Evolutionary conservation across 768 basidiomycete species (phyloP).

Genomic region (Leccinum disarticulatum): DNA sequence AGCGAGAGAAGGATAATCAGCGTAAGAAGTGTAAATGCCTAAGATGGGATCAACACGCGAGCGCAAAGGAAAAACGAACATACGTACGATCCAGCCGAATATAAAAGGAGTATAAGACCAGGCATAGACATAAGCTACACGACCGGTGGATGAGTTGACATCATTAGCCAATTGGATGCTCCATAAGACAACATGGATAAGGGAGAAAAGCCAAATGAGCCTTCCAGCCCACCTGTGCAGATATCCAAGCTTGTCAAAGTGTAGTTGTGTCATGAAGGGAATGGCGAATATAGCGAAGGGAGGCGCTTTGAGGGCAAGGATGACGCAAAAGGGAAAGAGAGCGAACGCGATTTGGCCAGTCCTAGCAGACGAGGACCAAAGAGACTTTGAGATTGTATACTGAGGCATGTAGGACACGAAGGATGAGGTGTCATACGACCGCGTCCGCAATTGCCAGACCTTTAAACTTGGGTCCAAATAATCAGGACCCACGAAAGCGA

Average conservation of each 20-base stretch:
- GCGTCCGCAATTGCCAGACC: conserved; percentile 42
- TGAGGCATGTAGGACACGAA: conserved; percentile 45
- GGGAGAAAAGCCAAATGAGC: conserved; percentile 62
- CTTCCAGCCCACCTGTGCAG: conserved; percentile 73
- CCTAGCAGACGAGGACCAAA: conserved; percentile 70
- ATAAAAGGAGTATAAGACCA: conserved; percentile 62
- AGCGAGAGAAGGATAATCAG: conserved; percentile 53
- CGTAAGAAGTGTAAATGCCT: conserved; percentile 60
- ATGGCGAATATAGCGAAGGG: conserved; percentile 73
- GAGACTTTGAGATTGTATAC: conserved; percentile 63
- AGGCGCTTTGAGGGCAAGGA: conserved; percentile 68
- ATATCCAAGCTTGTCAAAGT: conserved; percentile 73
- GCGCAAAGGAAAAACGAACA: conserved; percentile 7
- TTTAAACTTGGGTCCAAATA: conserved; percentile 55
- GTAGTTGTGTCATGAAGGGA: conserved; percentile 58
- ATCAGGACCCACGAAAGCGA: conserved; percentile 64
- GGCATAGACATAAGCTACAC: conserved; percentile 47
- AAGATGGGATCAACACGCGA: conserved; percentile 4
- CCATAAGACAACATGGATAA: conserved; percentile 67
- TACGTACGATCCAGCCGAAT: conserved; percentile 56
- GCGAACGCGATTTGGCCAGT: conserved; percentile 72
- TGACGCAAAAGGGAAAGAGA: conserved; percentile 65
- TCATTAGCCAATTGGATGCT: conserved; percentile 63
- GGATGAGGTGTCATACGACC: conserved; percentile 29
- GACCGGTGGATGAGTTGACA: conserved; percentile 40